Evolutionary conservation across 805 yeast genomes (phyloP).

Genomic region (Spathaspora girioi): DNA sequence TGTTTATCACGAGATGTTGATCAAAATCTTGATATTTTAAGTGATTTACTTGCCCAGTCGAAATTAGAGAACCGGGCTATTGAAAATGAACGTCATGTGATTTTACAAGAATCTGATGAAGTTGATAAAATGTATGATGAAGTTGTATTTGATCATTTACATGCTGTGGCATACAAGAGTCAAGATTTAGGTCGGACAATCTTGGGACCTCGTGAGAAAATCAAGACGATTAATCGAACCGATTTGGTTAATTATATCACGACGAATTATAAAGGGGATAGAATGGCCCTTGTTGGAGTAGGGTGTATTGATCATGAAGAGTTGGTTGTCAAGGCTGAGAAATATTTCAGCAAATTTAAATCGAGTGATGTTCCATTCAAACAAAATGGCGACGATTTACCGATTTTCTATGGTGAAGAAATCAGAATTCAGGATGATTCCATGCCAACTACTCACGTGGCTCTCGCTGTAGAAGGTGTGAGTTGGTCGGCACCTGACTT

Average conservation of each 20-base stretch:
- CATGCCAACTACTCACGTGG: slow-evolving; percentile 86
- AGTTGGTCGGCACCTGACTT: slow-evolving; percentile 96
- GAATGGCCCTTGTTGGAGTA: slow-evolving; percentile 97
- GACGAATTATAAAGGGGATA: slow-evolving; percentile 88
- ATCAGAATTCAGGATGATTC: slow-evolving; percentile 77
- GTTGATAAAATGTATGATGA: slow-evolving; percentile 98
- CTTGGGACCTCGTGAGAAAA: slow-evolving; percentile 88
- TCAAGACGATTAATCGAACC: slow-evolving; percentile 68
- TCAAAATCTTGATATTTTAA: slow-evolving; percentile 78
- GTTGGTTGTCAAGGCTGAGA: slow-evolving; percentile 71
- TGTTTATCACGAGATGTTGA: slow-evolving; percentile 78
- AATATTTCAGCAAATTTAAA: slow-evolving; percentile 70
- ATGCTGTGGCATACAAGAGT: slow-evolving; percentile 82
- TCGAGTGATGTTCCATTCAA: slow-evolving; percentile 64
- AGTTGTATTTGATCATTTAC: slow-evolving; percentile 94
- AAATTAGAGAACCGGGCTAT: slow-evolving; percentile 79
- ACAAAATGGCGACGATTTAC: slow-evolving; percentile 67
- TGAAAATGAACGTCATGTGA: slow-evolving; percentile 95
- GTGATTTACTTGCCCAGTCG: slow-evolving; percentile 86
- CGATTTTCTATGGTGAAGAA: slow-evolving; percentile 83
- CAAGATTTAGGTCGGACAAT: slow-evolving; percentile 97
- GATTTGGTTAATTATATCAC: slow-evolving; percentile 79
- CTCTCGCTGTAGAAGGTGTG: slow-evolving; percentile 95
- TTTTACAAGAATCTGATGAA: slow-evolving; percentile 94
- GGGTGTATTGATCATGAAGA: slow-evolving; percentile 90